phyloP scores from a whole-genome alignment of 2,329 filamentous ascomycete genomes.

The Cladorrhinum sp. region DNA sequence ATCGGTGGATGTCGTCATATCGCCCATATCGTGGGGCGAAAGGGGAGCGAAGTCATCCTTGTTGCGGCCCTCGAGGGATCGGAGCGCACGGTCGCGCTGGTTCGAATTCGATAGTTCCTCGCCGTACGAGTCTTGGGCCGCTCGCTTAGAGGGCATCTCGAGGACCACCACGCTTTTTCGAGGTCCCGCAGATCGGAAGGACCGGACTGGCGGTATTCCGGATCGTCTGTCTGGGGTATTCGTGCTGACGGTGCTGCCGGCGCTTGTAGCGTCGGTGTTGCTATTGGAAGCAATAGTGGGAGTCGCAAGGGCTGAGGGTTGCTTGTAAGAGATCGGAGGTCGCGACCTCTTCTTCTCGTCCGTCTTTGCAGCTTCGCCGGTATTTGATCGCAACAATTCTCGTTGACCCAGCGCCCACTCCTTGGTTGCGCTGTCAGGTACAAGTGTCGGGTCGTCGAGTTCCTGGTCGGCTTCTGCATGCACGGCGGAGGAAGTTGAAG shows the following conservation, averaged over 20 bases:
- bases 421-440: conserved; percentile 33
- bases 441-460: conserved; percentile 21
- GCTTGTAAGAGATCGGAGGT: conserved; percentile 51
- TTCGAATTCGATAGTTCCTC: conserved; percentile 40
- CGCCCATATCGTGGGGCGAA: conserved; percentile 41
- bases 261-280: neutral
- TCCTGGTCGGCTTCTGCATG: conserved; percentile 27
- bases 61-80: conserved; percentile 48
- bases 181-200: conserved; percentile 55
- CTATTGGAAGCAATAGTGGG: neutral
- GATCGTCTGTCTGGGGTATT: conserved; percentile 30
- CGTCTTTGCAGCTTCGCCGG: conserved; percentile 40
- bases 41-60: conserved; percentile 38
- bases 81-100: conserved; percentile 49
- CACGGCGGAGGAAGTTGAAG: conserved; percentile 11
- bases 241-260: conserved; percentile 17
- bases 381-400: conserved; percentile 47
- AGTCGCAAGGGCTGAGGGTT: conserved; percentile 30
- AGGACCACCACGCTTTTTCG: conserved; percentile 51
- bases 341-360: conserved; percentile 50
- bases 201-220: conserved; percentile 52
- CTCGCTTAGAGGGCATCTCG: conserved; percentile 49
- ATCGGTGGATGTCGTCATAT: conserved; percentile 33
- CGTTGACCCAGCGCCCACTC: conserved; percentile 43
- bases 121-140: conserved; percentile 43